Evolutionary conservation across 2,329 filamentous ascomycete species (phyloP).

Genomic region (Pseudogymnoascus sp.): DNA sequence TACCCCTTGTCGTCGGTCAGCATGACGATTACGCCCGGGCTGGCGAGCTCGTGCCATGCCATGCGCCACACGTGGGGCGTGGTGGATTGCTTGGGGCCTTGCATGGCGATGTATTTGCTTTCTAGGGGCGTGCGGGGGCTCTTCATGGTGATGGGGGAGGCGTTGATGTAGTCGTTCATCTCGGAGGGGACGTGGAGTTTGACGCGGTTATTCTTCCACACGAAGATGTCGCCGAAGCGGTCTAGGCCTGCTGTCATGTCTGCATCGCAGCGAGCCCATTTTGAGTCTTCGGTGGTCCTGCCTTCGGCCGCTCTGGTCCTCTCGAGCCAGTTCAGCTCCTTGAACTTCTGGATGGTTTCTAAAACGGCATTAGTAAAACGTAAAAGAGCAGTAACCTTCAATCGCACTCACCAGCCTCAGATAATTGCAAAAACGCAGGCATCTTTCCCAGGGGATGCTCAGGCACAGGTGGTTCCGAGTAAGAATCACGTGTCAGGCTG

Average conservation of each 20-base stretch:
- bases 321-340: conserved; percentile 54
- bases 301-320: conserved; percentile 25
- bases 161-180: conserved; percentile 73
- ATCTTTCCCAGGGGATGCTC: conserved; percentile 21
- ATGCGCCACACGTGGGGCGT: conserved; percentile 90
- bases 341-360: conserved; percentile 43
- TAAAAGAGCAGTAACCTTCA: conserved; percentile 14
- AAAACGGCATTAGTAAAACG: conserved; percentile 12
- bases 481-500: not conserved
- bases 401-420: conserved; percentile 38
- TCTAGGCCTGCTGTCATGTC: conserved; percentile 56
- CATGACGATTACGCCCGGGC: conserved; percentile 83
- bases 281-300: conserved; percentile 30
- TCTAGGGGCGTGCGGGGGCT: conserved; percentile 26
- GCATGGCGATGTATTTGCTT: conserved; percentile 77
- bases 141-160: conserved; percentile 58
- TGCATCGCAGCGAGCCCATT: conserved; percentile 52
- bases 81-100: conserved; percentile 74
- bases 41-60: conserved; percentile 68
- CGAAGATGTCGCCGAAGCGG: conserved; percentile 83
- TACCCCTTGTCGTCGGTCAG: conserved; percentile 85
- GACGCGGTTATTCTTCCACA: conserved; percentile 81
- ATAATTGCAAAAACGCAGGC: conserved; percentile 47
- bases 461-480: not conserved
- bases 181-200: conserved; percentile 69